Conservation (phyloP, 148 eudicot species). For the Chenopodium album region DNA sequence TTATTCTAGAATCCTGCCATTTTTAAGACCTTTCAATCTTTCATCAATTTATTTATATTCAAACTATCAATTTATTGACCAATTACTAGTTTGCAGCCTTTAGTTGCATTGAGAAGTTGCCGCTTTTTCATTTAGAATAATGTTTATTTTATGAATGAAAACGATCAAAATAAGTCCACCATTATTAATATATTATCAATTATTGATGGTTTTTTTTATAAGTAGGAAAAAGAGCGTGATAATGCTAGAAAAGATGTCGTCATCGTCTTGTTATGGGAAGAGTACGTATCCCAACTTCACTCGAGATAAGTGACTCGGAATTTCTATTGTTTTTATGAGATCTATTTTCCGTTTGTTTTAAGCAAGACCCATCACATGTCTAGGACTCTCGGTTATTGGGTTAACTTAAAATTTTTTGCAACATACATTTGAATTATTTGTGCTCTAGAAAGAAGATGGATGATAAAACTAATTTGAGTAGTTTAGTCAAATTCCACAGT, state of each 20-base stretch:
- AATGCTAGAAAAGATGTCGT: background rate
- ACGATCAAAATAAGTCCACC: background rate
- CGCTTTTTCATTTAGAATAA: background rate
- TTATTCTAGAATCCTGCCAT: background rate
- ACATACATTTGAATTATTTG: too few species aligned
- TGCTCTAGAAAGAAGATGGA: too few species aligned
- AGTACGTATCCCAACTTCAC: background rate
- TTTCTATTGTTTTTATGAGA: too few species aligned
- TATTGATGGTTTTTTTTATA: background rate
- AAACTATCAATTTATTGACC: background rate
- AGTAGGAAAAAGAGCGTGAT: background rate
- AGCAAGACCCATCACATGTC: too few species aligned
- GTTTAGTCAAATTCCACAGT: too few species aligned
- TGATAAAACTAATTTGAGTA: too few species aligned
- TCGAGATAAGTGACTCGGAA: too few species aligned
- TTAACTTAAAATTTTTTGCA: too few species aligned
- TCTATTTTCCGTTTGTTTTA: too few species aligned
- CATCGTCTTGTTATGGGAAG: background rate
- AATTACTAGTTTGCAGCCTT: background rate
- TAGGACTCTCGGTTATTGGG: too few species aligned
- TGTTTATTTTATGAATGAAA: background rate
- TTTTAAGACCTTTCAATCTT: background rate
- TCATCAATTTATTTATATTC: background rate
- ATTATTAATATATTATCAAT: background rate
- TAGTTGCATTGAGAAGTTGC: slow-evolving; percentile 9